phyloP scores from a whole-genome alignment of 768 basidiomycete genomes.

The Boletus barrowsii region DNA sequence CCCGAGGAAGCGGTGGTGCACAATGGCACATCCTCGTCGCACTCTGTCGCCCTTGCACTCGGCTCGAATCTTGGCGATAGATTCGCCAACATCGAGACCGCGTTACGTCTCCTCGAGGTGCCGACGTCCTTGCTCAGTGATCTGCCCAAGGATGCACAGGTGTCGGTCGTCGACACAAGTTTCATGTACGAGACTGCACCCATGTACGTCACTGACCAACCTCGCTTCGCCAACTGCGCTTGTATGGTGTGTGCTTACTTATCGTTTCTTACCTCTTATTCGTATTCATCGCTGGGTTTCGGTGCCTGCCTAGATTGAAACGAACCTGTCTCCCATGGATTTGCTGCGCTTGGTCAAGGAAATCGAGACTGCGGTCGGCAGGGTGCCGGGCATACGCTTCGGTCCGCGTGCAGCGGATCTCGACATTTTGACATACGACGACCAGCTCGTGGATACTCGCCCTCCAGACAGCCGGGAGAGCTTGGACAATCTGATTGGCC shows the following conservation, averaged over 20 bases:
- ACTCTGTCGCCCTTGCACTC: conserved; percentile 66
- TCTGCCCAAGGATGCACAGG: conserved; percentile 22
- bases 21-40: not conserved
- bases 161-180: conserved; percentile 68
- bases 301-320: conserved; percentile 54
- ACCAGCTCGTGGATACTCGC: conserved; percentile 56
- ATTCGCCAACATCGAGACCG: conserved; percentile 75
- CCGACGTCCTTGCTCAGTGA: conserved; percentile 33
- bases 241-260: conserved; percentile 61
- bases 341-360: conserved; percentile 66
- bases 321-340: conserved; percentile 55
- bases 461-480: conserved; percentile 42
- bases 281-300: not conserved
- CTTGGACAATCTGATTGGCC: conserved; percentile 55
- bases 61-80: conserved; percentile 92
- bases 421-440: conserved; percentile 79
- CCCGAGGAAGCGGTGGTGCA: no score
- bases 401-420: conserved; percentile 91
- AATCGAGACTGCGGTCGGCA: conserved; percentile 73
- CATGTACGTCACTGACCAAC: conserved; percentile 95
- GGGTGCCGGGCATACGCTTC: conserved; percentile 72
- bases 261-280: not conserved
- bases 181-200: conserved; percentile 93
- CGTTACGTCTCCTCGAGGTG: conserved; percentile 66
- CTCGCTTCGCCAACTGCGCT: conserved; percentile 83